Conservation (phyloP, 106 monocot species). For the Dioscorea alata region DNA sequence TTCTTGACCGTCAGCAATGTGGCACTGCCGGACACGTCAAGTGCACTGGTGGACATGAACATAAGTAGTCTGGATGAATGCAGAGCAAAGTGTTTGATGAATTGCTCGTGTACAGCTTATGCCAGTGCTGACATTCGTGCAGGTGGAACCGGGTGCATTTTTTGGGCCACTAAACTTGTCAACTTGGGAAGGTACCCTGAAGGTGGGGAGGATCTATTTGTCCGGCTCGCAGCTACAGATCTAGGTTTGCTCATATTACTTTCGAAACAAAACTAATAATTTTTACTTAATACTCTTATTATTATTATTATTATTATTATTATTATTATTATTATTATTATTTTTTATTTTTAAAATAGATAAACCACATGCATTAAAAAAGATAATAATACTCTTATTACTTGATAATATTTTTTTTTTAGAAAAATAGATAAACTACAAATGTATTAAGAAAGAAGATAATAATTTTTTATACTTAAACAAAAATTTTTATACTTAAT, state of each 20-base stretch:
- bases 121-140: not conserved
- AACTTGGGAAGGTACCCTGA: not conserved
- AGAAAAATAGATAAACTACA: too few relatives aligned
- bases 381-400: too few relatives aligned
- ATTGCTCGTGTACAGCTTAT: slow-evolving; percentile 19
- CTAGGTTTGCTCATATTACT: not conserved
- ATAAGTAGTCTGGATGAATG: slow-evolving; percentile 6
- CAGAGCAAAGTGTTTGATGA: slow-evolving; percentile 1
- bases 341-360: too few relatives aligned
- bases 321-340: too few relatives aligned
- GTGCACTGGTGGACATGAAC: not conserved
- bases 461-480: too few relatives aligned
- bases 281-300: too few relatives aligned
- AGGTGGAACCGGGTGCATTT: slow-evolving; percentile 9
- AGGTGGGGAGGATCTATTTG: slow-evolving; percentile 7
- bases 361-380: too few relatives aligned
- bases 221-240: slow-evolving; percentile 2
- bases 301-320: too few relatives aligned
- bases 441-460: too few relatives aligned
- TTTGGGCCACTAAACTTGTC: slow-evolving; percentile 4
- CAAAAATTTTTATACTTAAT: too few relatives aligned
- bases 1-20: not conserved
- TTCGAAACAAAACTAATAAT: too few relatives aligned
- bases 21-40: slow-evolving; percentile 1
- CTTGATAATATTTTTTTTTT: too few relatives aligned